Evolutionary conservation across 2,329 filamentous ascomycete species (phyloP), one percentile per base, ranked within the genome.

Genomic region (Alternaria viburni): DNA sequence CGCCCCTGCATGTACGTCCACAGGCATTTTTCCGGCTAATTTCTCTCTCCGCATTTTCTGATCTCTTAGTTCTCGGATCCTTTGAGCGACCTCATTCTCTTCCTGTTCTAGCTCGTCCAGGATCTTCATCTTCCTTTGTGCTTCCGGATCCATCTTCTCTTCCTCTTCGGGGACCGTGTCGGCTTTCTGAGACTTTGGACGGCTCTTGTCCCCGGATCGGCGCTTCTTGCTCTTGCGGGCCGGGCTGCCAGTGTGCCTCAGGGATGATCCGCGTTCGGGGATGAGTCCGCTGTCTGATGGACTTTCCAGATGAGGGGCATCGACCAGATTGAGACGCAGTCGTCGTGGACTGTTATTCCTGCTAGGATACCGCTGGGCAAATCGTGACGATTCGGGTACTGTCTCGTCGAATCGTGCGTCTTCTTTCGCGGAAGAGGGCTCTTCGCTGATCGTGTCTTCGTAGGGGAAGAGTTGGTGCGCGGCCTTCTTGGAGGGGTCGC

Each of bases 61-160:
- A 68, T 86, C 83, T 70, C 86, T 85, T 30, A 89, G 74, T 69
- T 89, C 83, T 69, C 84, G 83, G 54, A 89, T 89, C 46, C 85
- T 81, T 59, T 84, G 84, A 36, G 85, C 86, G 7, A 89, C 87
- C 44, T 87, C 83, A 66, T 85, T 87, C 26, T 87, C 85, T 59
- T 83, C 84, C 43, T 73, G 71, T 59, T 78, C 76, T 44, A 79
- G 55, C 51, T 79, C 77, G 49, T 72, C 72, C 15, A 79, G 58
- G 26, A 78, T 71, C 50, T 73, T 75, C 25, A 74, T 73, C 54
- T 76, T 72, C 49, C 66, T 66, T 32, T 59, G 56, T 17, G 67
- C 56, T 32, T 75, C 74, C 12, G 64, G 65, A 30, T 75, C 71
- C 59, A 68, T 67, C 21, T 66, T 70, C 41, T 73, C 68, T 26